These are phyloP conservation scores for Nannochloropsis granulata DNA, from an alignment of 108 stramenopile species.

Conservation along the genomic window DNA sequence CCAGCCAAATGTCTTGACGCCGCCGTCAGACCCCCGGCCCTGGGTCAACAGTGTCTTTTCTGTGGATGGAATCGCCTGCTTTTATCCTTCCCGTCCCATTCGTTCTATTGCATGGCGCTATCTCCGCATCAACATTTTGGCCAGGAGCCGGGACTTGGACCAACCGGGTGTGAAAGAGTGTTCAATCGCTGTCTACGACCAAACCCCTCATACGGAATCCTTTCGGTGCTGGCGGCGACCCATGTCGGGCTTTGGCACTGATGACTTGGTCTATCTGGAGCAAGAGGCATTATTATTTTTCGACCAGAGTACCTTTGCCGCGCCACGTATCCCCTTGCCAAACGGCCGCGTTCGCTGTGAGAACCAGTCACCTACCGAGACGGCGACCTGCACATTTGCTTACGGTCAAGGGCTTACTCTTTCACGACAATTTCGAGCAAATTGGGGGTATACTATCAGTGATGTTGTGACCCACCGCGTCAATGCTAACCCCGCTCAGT, in stretches of 20 bases:
- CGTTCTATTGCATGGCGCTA: neutral
- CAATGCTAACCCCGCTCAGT: neutral
- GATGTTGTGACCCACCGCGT: neutral
- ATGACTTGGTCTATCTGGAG: neutral
- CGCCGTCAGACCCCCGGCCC: neutral
- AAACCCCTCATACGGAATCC: neutral
- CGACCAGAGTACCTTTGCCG: neutral
- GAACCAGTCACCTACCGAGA: neutral
- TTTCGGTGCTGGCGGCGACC: neutral
- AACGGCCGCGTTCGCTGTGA: neutral
- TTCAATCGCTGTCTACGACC: neutral
- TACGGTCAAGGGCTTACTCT: neutral
- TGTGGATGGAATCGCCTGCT: neutral
- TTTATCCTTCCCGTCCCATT: neutral
- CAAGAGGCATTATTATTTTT: neutral
- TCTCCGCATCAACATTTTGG: neutral
- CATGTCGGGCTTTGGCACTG: neutral
- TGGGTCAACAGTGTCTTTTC: neutral
- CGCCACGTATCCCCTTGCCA: neutral
- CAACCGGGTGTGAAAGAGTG: neutral
- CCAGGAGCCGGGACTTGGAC: neutral
- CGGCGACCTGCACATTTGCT: neutral
- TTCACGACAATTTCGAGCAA: neutral
- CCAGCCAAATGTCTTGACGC: neutral
- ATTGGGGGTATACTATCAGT: neutral